A percentile compares a stretch with the other conserved stretches of the same genome.
Evolutionary conservation across 2,329 filamentous ascomycete genomes (phyloP).

Genomic region (Elsinoe australis): DNA sequence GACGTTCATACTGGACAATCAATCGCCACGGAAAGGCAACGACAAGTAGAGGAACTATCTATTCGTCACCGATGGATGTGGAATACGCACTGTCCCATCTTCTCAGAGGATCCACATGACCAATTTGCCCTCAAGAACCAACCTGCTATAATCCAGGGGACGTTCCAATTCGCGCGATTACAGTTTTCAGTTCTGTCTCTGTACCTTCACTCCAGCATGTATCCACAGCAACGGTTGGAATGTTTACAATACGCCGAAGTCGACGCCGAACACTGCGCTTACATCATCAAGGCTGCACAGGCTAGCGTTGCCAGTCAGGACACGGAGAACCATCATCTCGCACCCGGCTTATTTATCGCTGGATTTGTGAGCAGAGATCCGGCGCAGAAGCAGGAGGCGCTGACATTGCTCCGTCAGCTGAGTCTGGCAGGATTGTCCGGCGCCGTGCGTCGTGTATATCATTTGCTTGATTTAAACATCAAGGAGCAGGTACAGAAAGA

Average conservation of each 20-base stretch:
- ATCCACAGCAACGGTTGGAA: constrained; percentile 40
- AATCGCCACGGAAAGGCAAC: not conserved
- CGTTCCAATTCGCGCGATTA: constrained; percentile 13
- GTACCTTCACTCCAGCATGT: constrained; percentile 50
- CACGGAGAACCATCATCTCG: constrained; percentile 36
- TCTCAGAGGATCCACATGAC: constrained; percentile 5
- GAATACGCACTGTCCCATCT: not conserved
- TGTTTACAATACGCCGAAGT: constrained; percentile 21
- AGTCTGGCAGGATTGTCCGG: constrained; percentile 43
- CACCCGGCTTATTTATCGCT: constrained; percentile 49
- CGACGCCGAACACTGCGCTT: constrained; percentile 27
- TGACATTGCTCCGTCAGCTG: constrained; percentile 42
- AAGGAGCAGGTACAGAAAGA: constrained; percentile 40
- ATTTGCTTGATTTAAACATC: constrained; percentile 42
- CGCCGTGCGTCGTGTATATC: constrained; percentile 39
- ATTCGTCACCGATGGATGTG: constrained; percentile 1
- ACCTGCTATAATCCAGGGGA: constrained; percentile 6
- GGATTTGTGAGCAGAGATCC: constrained; percentile 39
- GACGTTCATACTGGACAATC: not conserved
- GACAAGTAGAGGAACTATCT: not conserved
- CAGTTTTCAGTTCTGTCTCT: constrained; percentile 32
- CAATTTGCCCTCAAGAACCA: not conserved
- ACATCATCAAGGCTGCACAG: constrained; percentile 40
- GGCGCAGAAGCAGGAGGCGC: constrained; percentile 39
- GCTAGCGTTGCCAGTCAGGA: not conserved